Evolutionary conservation across 371 early-diverging fungal genomes (phyloP).

Genomic region (Mortierella sp.): DNA sequence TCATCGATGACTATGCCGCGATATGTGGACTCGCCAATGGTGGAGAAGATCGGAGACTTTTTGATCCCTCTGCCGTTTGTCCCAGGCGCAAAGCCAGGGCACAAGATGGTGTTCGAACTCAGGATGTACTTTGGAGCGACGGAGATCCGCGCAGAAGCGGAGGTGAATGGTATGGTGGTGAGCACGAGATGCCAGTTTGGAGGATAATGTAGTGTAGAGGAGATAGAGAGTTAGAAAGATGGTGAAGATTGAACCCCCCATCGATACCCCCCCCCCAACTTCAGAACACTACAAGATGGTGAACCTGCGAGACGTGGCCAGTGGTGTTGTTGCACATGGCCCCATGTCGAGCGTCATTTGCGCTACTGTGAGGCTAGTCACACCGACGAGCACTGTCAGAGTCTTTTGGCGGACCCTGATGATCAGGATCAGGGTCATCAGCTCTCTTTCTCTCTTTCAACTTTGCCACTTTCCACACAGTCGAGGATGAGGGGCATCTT

Average conservation of each 20-base stretch:
- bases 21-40: constrained; percentile 59
- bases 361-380: no score
- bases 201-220: no score
- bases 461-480: no score
- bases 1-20: constrained; percentile 61
- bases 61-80: constrained; percentile 64
- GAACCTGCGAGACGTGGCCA: no score
- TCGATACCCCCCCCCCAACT: background rate
- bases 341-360: no score
- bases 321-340: no score
- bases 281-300: no score
- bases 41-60: constrained; percentile 65
- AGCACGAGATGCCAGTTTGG: constrained; percentile 37
- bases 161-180: constrained; percentile 59
- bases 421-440: no score
- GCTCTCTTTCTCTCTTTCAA: no score
- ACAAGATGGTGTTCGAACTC: constrained; percentile 33
- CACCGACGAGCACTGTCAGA: no score
- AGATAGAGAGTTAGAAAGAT: background rate
- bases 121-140: constrained; percentile 70
- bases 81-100: constrained; percentile 42
- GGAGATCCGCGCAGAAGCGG: constrained; percentile 68
- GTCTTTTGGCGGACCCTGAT: no score
- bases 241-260: background rate
- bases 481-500: no score